phyloP scores from a whole-genome alignment of 768 basidiomycete genomes.

The Boletellus emodensis region DNA sequence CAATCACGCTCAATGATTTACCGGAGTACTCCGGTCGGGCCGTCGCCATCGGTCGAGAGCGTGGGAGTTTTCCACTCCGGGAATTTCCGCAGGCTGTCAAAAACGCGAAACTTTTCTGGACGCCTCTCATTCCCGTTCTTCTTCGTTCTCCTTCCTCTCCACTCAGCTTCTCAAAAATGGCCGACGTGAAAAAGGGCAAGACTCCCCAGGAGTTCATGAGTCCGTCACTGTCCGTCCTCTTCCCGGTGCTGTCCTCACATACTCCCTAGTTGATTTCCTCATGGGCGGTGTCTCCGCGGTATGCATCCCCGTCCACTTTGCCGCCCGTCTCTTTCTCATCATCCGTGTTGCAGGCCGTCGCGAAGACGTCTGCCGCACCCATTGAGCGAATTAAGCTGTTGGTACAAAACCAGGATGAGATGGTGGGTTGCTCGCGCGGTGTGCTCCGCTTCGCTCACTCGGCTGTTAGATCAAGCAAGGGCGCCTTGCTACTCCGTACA shows the following conservation, averaged over 20 bases:
- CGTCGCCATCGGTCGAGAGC: slow-evolving; percentile 21
- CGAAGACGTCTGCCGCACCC: slow-evolving; percentile 98
- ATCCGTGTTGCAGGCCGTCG: slow-evolving; percentile 68
- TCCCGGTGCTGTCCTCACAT: slow-evolving; percentile 10
- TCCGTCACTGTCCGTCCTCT: slow-evolving; percentile 25
- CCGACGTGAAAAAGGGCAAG: slow-evolving; percentile 82
- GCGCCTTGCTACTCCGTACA: slow-evolving; percentile 93
- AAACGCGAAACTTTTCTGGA: slow-evolving; percentile 47
- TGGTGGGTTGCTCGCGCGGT: slow-evolving; percentile 50
- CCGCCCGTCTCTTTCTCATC: slow-evolving; percentile 13
- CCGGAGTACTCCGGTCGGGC: neutral
- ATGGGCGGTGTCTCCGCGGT: slow-evolving; percentile 96
- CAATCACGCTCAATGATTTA: neutral
- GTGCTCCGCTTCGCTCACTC: slow-evolving; percentile 5
- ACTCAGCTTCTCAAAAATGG: slow-evolving; percentile 69
- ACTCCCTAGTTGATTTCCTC: slow-evolving; percentile 74
- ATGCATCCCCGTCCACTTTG: slow-evolving; percentile 28
- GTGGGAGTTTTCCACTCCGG: slow-evolving; percentile 30
- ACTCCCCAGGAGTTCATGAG: slow-evolving; percentile 87
- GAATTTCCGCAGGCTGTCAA: slow-evolving; percentile 31
- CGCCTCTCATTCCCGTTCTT: slow-evolving; percentile 42
- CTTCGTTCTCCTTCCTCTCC: slow-evolving; percentile 33
- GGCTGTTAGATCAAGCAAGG: slow-evolving; percentile 91
- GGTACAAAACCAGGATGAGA: slow-evolving; percentile 99
- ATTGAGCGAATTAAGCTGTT: slow-evolving; percentile 99